Percentiles rank a stretch among this genome's conserved stretches.
phyloP scores from a whole-genome alignment of 306 rosid species.

The Fragaria vesca region DNA sequence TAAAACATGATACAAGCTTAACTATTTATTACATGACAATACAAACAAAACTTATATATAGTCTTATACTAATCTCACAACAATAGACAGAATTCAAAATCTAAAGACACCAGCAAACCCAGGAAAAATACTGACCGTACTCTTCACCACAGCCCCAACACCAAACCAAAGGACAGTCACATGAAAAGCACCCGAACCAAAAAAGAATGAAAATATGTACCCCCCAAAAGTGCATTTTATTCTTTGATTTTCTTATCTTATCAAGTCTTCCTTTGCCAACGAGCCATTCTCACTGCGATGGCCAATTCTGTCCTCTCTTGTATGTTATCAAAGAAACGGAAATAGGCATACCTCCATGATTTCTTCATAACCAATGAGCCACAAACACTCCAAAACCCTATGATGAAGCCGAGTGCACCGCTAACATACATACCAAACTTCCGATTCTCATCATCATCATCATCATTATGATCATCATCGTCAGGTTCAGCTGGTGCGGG shows the following conservation, averaged over 20 bases:
- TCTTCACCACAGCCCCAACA: too few relatives aligned
- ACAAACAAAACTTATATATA: too few relatives aligned
- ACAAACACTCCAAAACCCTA: slow-evolving; percentile 1
- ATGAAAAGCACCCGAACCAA: too few relatives aligned
- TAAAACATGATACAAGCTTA: not conserved
- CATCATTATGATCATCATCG: too few relatives aligned
- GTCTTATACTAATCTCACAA: not conserved
- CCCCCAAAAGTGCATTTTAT: not conserved
- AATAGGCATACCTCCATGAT: slow-evolving; percentile 3
- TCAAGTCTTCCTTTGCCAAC: not conserved
- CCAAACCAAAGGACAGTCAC: too few relatives aligned
- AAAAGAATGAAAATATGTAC: too few relatives aligned
- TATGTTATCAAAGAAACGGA: not conserved
- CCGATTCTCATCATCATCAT: not conserved
- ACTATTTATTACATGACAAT: not conserved
- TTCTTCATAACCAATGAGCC: not conserved
- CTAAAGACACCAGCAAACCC: too few relatives aligned
- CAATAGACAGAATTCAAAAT: not conserved
- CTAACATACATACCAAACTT: not conserved
- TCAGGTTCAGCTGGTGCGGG: too few relatives aligned
- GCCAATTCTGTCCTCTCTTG: not conserved
- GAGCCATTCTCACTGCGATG: not conserved
- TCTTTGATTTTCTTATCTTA: not conserved
- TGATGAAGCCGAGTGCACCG: not conserved
- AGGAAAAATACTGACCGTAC: too few relatives aligned